A percentile compares a stretch with the other conserved stretches of the same genome.
Conservation (phyloP, 2,329 filamentous ascomycete species). For the Rugonectria rugulosa region DNA sequence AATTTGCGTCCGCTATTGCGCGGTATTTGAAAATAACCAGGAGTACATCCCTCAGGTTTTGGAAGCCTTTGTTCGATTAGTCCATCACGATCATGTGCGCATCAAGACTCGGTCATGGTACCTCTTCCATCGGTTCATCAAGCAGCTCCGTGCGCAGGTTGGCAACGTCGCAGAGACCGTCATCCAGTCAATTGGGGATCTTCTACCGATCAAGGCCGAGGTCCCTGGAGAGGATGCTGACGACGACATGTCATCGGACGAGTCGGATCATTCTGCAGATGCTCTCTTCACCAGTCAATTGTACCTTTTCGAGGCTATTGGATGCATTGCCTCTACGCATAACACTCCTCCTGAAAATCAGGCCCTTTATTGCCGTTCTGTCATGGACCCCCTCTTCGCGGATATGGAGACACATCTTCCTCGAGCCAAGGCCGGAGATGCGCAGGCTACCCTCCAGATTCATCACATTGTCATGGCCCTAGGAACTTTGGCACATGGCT, state of each 20-base stretch:
- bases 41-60: slow-evolving; percentile 85
- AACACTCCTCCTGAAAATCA: slow-evolving; percentile 84
- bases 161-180: slow-evolving; percentile 91
- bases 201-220: slow-evolving; percentile 91
- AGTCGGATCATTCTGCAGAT: slow-evolving; percentile 89
- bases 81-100: slow-evolving; percentile 86
- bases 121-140: slow-evolving; percentile 91
- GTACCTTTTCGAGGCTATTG: slow-evolving; percentile 93
- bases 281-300: slow-evolving; percentile 90
- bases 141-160: slow-evolving; percentile 82
- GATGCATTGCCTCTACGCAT: slow-evolving; percentile 84
- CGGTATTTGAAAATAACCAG: slow-evolving; percentile 87
- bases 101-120: slow-evolving; percentile 96
- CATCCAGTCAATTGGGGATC: slow-evolving; percentile 86
- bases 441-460: slow-evolving; percentile 84
- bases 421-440: slow-evolving; percentile 80
- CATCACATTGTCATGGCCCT: slow-evolving; percentile 97
- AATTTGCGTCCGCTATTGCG: slow-evolving; percentile 92
- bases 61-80: slow-evolving; percentile 88
- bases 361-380: slow-evolving; percentile 82
- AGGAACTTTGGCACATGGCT: slow-evolving; percentile 89
- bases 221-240: slow-evolving; percentile 78
- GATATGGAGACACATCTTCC: slow-evolving; percentile 85
- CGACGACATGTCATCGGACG: slow-evolving; percentile 94
- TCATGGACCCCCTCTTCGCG: slow-evolving; percentile 88